Evolutionary conservation across 2,329 filamentous ascomycete species (phyloP).

Genomic region (Raffaelea arxii): DNA sequence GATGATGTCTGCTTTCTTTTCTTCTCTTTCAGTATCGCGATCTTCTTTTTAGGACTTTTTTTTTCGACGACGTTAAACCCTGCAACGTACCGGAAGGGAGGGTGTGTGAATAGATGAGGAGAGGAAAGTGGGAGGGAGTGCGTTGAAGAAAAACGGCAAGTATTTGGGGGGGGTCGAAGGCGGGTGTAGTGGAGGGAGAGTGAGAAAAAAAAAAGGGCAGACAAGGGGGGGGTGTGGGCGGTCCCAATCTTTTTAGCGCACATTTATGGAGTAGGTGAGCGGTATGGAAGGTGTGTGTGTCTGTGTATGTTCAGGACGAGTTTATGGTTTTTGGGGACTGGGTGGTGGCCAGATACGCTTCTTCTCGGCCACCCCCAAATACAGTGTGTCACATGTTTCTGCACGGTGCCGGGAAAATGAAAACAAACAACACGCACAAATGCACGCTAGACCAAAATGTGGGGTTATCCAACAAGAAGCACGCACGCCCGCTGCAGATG

Average conservation of each 20-base stretch:
- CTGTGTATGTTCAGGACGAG: too few relatives aligned
- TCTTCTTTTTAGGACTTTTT: neutral
- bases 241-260: too few relatives aligned
- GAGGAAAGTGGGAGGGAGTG: conserved; percentile 13
- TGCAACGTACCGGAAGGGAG: conserved; percentile 7
- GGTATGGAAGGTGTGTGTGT: too few relatives aligned
- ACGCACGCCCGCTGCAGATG: too few relatives aligned
- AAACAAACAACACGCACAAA: too few relatives aligned
- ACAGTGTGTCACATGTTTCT: too few relatives aligned
- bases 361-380: too few relatives aligned
- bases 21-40: neutral
- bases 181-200: conserved; percentile 13
- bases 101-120: conserved; percentile 13
- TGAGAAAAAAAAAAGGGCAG: conserved; percentile 6
- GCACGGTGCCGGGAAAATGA: too few relatives aligned
- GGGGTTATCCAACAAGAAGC: too few relatives aligned
- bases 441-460: too few relatives aligned
- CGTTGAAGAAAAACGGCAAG: conserved; percentile 12
- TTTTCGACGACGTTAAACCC: conserved; percentile 4
- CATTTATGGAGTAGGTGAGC: too few relatives aligned
- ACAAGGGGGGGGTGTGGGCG: neutral
- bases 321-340: neutral
- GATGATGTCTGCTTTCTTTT: neutral
- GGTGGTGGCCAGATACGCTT: too few relatives aligned
- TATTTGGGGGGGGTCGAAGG: conserved; percentile 10